Base-by-base conservation (phyloP, 2,329 filamentous ascomycete genomes). In the Cladobotryum mycophilum region DNA sequence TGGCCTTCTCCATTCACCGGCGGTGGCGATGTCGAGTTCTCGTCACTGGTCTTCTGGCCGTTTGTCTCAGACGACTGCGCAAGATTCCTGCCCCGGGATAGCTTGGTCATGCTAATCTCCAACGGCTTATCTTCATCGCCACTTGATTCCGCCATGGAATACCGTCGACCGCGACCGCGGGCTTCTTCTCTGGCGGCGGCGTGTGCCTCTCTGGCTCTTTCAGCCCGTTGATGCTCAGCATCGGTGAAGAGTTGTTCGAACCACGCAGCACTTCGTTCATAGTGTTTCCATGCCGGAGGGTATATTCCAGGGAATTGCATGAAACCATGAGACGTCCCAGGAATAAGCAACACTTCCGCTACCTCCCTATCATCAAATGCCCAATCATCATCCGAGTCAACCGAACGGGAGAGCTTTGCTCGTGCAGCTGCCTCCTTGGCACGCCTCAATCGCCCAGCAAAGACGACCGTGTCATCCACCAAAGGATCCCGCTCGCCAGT, bases 391-490 rank as follows among this genome's bases (percentile, higher is more conserved):
- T 57, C 30, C 15, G 45, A 12, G 52, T 57, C 2, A 1, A 42
- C 41, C 3, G 47, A 43, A 1, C 52, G 43, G 15, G 52, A 53
- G n/a, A 58, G 30, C 37, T 45, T 38, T 18, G 54, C 53, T 17
- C 56, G 50, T 2, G 58, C 60, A 5, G 66, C 71, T 0, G 76
- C 76, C 17, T 81, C 79, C 62, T 85, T 95, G 2, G 90, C 89
- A 54, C 91, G 82, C 6, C 90, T 78, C n/a, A 99, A 69, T 0
- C 92, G 76, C 0, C 92, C 93, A 0, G 93, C 91, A 62, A 99
- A 96, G 55, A 99, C 91, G 44, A 96, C 89, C 0, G 93, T 99
- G 66, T 99, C 93, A 63, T 99, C 93, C 0, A 97, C 93, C 0
- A 99, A 73, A 0, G 93, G 93, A 64, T 99, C 93, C 30, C 92